These are phyloP conservation scores for Camellia lanceoleosa DNA, from an alignment of 148 eudicot genomes.

Conservation along the genomic window DNA sequence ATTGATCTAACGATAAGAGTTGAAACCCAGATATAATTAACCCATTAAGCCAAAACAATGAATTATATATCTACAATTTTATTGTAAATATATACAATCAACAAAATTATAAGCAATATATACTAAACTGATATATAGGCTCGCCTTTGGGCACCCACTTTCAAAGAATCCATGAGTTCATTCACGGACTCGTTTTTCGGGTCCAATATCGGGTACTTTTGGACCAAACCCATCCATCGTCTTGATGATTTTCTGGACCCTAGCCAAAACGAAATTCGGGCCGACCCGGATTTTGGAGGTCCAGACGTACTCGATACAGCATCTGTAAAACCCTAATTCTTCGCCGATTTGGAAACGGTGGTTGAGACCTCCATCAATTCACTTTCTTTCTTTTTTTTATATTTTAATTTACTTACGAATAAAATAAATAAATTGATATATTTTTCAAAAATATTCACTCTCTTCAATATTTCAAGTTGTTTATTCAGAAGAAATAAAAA, in stretches of 20 bases:
- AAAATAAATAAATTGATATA: too few species aligned
- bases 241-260: not conserved
- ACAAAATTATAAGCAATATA: constrained; percentile 3
- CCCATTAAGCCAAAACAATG: not conserved
- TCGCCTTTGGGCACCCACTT: constrained; percentile 52
- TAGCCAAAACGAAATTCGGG: not conserved
- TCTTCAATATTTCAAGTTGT: too few species aligned
- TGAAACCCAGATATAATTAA: constrained; percentile 7
- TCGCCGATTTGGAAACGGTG: not conserved
- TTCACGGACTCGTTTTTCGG: constrained; percentile 56
- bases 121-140: not conserved
- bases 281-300: not conserved
- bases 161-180: constrained; percentile 37
- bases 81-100: not conserved
- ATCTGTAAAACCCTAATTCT: not conserved
- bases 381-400: too few species aligned
- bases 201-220: constrained; percentile 43
- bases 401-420: too few species aligned
- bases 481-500: too few species aligned
- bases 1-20: not conserved
- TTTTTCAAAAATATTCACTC: too few species aligned
- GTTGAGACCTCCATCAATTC: not conserved
- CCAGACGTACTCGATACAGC: not conserved
- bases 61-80: not conserved
- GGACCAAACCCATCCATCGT: constrained; percentile 45